Percentiles rank a stretch among this genome's conserved stretches.
Conservation (phyloP, 2,329 filamentous ascomycete species). For the Botrytis elliptica region DNA sequence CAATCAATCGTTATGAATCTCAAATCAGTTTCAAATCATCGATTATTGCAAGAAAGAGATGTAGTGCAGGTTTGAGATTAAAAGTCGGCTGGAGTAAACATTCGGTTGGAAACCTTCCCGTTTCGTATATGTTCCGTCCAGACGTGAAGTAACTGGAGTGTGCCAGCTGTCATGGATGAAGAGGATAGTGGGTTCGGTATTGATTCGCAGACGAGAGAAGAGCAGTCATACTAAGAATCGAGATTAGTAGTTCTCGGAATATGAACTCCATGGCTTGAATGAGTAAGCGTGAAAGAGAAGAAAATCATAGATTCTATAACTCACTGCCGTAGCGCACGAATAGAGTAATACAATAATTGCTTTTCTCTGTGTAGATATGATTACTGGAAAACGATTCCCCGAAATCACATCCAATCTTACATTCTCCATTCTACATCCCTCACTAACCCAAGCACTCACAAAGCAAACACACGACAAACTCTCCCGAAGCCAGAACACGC, state of each 20-base stretch:
- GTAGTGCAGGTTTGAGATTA: background rate
- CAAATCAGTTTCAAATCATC: background rate
- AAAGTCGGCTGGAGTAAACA: background rate
- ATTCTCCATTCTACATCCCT: background rate
- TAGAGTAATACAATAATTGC: background rate
- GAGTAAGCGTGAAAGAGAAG: background rate
- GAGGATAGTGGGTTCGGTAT: background rate
- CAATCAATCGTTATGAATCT: background rate
- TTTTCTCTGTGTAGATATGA: background rate
- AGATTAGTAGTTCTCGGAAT: background rate
- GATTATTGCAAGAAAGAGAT: background rate
- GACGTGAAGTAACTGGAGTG: background rate
- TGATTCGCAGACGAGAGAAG: background rate
- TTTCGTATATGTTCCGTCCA: background rate
- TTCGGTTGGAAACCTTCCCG: background rate
- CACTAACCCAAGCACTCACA: accelerated
- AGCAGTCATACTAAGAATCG: background rate
- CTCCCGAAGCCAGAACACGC: background rate
- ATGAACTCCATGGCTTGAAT: background rate
- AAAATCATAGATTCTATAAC: background rate
- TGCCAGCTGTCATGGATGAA: background rate
- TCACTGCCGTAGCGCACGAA: background rate
- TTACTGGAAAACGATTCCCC: background rate
- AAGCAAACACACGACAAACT: background rate
- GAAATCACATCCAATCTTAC: background rate